phyloP scores from a whole-genome alignment of 164 flowering plant species.

The Vitis rupestris region DNA sequence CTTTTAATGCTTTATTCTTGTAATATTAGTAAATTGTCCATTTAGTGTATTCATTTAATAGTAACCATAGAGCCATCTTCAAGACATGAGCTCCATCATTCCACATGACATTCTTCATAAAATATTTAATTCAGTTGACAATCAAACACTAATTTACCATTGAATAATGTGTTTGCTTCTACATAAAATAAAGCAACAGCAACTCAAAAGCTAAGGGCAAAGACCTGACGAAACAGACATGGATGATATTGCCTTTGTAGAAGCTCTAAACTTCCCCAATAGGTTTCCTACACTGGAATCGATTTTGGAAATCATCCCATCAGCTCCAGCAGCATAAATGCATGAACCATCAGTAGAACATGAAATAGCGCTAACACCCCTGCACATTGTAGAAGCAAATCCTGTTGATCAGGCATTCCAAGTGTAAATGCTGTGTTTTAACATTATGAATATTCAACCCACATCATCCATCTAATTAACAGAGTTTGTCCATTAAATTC shows the following conservation, averaged over 20 bases:
- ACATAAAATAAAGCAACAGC: background rate
- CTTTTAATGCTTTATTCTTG: background rate
- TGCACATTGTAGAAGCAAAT: slow-evolving; percentile 26
- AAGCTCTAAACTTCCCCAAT: slow-evolving; percentile 71
- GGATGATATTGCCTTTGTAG: slow-evolving; percentile 68
- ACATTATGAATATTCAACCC: background rate
- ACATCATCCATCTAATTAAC: background rate
- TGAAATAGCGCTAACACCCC: slow-evolving; percentile 79
- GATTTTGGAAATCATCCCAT: slow-evolving; percentile 85
- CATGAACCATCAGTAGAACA: slow-evolving; percentile 49
- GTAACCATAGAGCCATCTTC: background rate
- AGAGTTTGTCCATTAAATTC: too few species aligned
- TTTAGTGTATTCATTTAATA: too few species aligned
- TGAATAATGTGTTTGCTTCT: background rate
- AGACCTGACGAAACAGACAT: slow-evolving; percentile 78
- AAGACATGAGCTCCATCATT: background rate
- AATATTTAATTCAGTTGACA: background rate
- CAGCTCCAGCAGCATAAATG: slow-evolving; percentile 79
- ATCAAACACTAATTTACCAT: background rate
- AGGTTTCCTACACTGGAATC: slow-evolving; percentile 59
- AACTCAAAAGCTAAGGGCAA: background rate
- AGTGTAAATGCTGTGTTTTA: background rate
- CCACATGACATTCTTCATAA: background rate
- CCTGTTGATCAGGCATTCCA: background rate
- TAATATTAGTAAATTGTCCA: background rate